Percentiles rank a stretch among this genome's conserved stretches.
These are phyloP conservation scores for Cystobasidiaceae sp. DNA, from an alignment of 1,284 basidiomycete genomes.

Conservation along the genomic window DNA sequence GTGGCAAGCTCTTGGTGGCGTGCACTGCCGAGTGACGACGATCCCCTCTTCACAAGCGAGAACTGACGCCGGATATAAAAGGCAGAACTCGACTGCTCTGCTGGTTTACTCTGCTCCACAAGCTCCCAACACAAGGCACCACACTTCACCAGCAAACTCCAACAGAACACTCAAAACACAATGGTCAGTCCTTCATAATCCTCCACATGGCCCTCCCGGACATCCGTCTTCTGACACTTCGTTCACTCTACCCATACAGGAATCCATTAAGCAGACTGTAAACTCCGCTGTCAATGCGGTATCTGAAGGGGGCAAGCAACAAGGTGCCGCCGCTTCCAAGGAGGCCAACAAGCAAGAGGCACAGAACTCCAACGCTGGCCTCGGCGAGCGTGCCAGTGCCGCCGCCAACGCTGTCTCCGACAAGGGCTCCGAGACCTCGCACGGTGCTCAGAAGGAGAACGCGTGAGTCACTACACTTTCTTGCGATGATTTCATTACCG, in stretches of 20 bases:
- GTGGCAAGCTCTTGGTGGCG: too few species aligned
- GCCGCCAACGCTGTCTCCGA: constrained; percentile 2
- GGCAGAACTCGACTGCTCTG: too few species aligned
- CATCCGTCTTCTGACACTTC: not conserved
- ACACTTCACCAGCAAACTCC: too few species aligned
- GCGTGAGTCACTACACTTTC: not conserved
- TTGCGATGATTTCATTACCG: not conserved
- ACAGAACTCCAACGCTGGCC: constrained; percentile 27
- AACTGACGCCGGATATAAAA: too few species aligned
- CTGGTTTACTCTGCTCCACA: too few species aligned
- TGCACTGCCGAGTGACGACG: too few species aligned
- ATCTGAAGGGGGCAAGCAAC: not conserved
- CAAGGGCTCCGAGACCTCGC: constrained; percentile 24
- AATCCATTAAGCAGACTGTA: constrained; percentile 13
- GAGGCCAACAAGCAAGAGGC: constrained; percentile 25
- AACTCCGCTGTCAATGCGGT: constrained; percentile 5
- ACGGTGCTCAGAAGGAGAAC: constrained; percentile 26
- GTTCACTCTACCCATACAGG: not conserved
- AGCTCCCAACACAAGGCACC: too few species aligned
- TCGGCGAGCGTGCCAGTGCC: constrained; percentile 22
- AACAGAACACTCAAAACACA: too few species aligned
- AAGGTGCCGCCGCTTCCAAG: constrained; percentile 1
- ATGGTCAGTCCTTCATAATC: too few species aligned
- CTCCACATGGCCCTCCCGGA: not conserved
- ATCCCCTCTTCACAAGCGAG: too few species aligned